Base-by-base conservation (phyloP, 148 eudicot genomes). In the Amaranthus cruentus region DNA sequence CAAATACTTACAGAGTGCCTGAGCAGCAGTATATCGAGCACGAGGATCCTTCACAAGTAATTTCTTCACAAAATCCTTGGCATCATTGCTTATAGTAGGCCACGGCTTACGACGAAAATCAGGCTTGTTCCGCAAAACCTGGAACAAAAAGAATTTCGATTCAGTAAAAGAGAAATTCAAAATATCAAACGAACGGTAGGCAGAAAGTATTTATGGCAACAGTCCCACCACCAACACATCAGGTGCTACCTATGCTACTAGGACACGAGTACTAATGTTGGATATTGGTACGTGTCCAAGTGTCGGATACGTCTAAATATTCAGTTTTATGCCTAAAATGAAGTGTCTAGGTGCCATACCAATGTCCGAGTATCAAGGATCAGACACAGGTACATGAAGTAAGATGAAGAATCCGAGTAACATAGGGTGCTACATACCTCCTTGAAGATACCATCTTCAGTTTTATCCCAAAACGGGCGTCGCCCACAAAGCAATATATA, bases 381-480 rank as follows among this genome's bases (percentile, higher is more conserved):
- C 38, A 28, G 38, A 28, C 38, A 28, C 38, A 28, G 38, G 38
- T 28, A 28, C 38, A 2, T 28, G 38, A 28, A 28, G 38, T 28
- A 28, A 28, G 38, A 28, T 28, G 38, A 28, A 28, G 38, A 28
- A 28, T 28, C 38, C 38, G 38, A 28, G 38, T 28, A 28, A 28
- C 38, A 28, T 28, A 28, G 38, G 38, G 38, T 28, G 38, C 13
- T n/a, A 14, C 3, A 13, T 72, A 89, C 98, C 96, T 94, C 98
- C 73, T 91, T 94, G 76, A 94, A 94, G 75, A 94, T 90, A 54
- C 98, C 97, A 73, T 91, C 93, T 79, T 94, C 98, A n/a, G 98
- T 91, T 87, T 88, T 91, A 81, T 94, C 98, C 98, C 98, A 94
- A 81, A 94, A 94, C 28, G 98, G 98, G 2, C 98, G 93, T 81